phyloP scores from a whole-genome alignment of 768 basidiomycete genomes.

The Rhizopogon salebrosus region DNA sequence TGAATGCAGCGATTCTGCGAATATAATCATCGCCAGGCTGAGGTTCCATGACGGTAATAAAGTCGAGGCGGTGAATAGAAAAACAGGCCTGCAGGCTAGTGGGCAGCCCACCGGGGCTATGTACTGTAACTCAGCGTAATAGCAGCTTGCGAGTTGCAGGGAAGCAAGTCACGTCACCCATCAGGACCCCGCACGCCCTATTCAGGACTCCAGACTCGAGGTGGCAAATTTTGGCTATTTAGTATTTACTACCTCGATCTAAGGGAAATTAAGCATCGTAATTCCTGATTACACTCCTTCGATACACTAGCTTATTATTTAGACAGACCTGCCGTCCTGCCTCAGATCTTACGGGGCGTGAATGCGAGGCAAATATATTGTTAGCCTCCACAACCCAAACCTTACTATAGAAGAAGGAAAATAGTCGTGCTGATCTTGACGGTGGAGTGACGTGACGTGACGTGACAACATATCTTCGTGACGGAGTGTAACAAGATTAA shows the following conservation, averaged over 20 bases:
- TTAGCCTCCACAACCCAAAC: too few relatives aligned
- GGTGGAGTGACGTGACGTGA: conserved; percentile 14
- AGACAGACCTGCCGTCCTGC: too few relatives aligned
- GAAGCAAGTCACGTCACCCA: conserved; percentile 7
- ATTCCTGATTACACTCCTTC: too few relatives aligned
- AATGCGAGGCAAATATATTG: too few relatives aligned
- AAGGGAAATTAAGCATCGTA: too few relatives aligned
- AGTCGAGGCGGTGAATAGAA: conserved; percentile 12
- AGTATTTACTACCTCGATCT: too few relatives aligned
- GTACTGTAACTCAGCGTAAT: background rate
- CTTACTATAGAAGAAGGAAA: too few relatives aligned
- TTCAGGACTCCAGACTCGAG: conserved; percentile 14
- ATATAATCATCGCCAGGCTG: conserved; percentile 76
- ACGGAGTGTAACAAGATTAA: background rate
- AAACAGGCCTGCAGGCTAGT: conserved; percentile 3
- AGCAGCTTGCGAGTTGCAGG: conserved; percentile 4
- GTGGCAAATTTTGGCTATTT: too few relatives aligned
- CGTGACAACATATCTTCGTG: conserved; percentile 16
- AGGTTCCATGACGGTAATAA: conserved; percentile 34
- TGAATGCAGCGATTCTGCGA: conserved; percentile 61
- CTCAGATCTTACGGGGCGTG: too few relatives aligned
- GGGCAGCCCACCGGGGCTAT: background rate
- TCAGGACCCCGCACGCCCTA: conserved; percentile 19
- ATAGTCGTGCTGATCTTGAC: too few relatives aligned
- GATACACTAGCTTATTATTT: too few relatives aligned